Evolutionary conservation across 257 asterid genomes (phyloP), one percentile per base, ranked within the genome.

Genomic region (Lycium barbarum): DNA sequence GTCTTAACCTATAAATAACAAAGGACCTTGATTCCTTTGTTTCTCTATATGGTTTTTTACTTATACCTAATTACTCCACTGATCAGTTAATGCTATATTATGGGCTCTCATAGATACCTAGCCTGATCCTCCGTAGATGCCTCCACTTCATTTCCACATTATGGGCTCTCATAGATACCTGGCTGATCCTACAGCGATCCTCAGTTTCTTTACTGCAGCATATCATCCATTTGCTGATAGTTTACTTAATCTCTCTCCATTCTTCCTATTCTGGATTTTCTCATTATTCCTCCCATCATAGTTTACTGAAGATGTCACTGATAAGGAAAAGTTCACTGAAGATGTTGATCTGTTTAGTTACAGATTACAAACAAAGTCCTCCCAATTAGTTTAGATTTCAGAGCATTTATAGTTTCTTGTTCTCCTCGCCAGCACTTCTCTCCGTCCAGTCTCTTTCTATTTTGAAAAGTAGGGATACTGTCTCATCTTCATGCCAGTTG

Each of bases 61-160:
- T 72, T 43, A 55, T 71, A 18, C 17, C 36, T n/a, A 5, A 65
- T 65, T 65, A 66, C 45, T 66, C 33, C 15, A 1, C 35, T 43
- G 9, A 18, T 17, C 55, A 71, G 79, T 45, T 71, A 26, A 26
- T 70, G 38, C 78, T 53, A 17, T 53, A 70, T 70, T 70, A 38
- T 68, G 78, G 78, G 78, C 12, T 70, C 13, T 68, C 78, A 38
- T 70, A 70, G 79, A 71, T 71, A 43, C 55, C 55, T 18, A 17
- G 53, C 35, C 79, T 71, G 79, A 40, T 71, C 79, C 79, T 40
- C 79, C 5, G 33, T 15, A 62, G 67, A 12, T 14, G 51, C 76
- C 76, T 68, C 51, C 76, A 68, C 20, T 68, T 68, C 76, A 68
- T 22, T 68, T 68, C 76, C 76, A 15, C 76, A 70, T 70, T 70